Conservation (phyloP, 306 rosid genomes). For the Parietaria judaica region DNA sequence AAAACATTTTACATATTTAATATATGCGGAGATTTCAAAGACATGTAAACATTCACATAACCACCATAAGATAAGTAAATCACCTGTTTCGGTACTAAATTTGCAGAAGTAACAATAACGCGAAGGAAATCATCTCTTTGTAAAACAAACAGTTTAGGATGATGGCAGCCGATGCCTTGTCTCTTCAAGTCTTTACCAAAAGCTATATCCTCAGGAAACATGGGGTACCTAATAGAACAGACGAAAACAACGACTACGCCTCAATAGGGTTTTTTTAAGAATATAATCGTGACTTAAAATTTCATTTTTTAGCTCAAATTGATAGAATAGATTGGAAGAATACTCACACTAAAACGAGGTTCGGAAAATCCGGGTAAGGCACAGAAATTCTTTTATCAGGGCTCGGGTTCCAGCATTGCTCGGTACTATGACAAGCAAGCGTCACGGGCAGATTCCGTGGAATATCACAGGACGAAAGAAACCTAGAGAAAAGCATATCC, state of each 20-base stretch:
- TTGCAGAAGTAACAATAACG: conserved; percentile 73
- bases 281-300: neutral
- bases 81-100: conserved; percentile 80
- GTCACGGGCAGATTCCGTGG: conserved; percentile 62
- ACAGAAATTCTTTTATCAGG: conserved; percentile 43
- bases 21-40: no score
- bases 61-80: conserved; percentile 13
- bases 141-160: conserved; percentile 63
- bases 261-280: neutral
- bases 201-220: conserved; percentile 66
- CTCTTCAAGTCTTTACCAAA: conserved; percentile 52
- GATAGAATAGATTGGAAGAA: conserved; percentile 6
- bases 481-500: conserved; percentile 33
- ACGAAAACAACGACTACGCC: conserved; percentile 14
- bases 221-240: conserved; percentile 47
- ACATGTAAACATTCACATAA: conserved; percentile 5
- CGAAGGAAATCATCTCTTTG: conserved; percentile 59
- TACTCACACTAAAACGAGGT: conserved; percentile 54
- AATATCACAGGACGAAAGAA: conserved; percentile 56
- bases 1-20: no score
- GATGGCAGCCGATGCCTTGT: conserved; percentile 84
- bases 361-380: conserved; percentile 60
- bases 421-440: conserved; percentile 58
- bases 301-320: neutral
- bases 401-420: conserved; percentile 67